Conservation (phyloP, 2,329 filamentous ascomycete species). For the Catunica adiposa region DNA sequence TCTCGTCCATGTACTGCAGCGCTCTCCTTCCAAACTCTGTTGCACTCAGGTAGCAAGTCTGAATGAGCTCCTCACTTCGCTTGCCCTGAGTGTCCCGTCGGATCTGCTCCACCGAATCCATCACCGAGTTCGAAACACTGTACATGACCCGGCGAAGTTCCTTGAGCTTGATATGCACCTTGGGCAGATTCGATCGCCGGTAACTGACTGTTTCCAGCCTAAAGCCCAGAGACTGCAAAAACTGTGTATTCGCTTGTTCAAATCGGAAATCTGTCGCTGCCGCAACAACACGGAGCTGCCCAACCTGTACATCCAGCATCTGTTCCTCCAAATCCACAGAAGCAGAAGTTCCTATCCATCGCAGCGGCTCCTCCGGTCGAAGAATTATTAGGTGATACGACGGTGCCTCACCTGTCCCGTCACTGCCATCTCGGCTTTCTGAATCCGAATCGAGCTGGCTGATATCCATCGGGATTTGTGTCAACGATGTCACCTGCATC, state of each 20-base stretch:
- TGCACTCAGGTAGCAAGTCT: constrained; percentile 97
- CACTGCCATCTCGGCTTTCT: neutral
- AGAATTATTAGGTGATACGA: constrained; percentile 35
- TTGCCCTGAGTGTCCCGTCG: constrained; percentile 67
- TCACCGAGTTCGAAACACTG: constrained; percentile 92
- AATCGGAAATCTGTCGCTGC: constrained; percentile 69
- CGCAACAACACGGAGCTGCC: constrained; percentile 74
- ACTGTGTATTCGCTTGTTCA: constrained; percentile 58
- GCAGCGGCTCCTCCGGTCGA: constrained; percentile 59
- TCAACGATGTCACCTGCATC: constrained; percentile 50
- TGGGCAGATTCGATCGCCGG: constrained; percentile 79
- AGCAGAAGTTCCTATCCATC: constrained; percentile 68
- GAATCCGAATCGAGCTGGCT: neutral
- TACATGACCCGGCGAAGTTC: constrained; percentile 93
- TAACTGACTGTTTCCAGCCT: constrained; percentile 82
- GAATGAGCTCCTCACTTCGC: constrained; percentile 87
- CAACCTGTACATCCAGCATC: constrained; percentile 68
- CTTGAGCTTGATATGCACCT: constrained; percentile 78
- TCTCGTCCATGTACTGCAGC: constrained; percentile 87
- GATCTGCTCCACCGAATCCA: constrained; percentile 94
- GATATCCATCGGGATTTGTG: constrained; percentile 29
- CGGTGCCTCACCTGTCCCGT: constrained; percentile 32
- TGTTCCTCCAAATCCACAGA: constrained; percentile 57
- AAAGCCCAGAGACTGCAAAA: constrained; percentile 63
- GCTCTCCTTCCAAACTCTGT: constrained; percentile 96